Evolutionary conservation across 495 filamentous ascomycete genomes (phyloP), one percentile per base, ranked within the genome.

Genomic region (Tirmania nivea): DNA sequence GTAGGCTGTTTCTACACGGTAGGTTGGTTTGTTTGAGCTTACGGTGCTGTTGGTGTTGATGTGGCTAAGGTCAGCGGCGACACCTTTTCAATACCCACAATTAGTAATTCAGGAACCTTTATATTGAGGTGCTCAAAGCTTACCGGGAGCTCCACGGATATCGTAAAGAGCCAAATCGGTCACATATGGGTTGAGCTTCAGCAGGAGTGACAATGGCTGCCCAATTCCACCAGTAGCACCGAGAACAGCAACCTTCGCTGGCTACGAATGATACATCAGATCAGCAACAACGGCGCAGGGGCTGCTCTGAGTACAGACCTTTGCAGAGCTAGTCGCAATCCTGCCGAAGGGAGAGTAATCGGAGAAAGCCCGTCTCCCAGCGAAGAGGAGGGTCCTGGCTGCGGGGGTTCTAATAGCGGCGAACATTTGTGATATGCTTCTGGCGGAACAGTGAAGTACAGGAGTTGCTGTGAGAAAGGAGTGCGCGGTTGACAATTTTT

Each of bases 171-270:
- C 83, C 61, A 97, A 84, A 71, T 94, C 78, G 62, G 78, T 77
- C 59, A 97, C 82, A 65, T 84, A 72, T 57, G 87, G 88, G 80
- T 96, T 96, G 69, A 95, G 79, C 82, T 97, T 97, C 68, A 97
- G 75, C 62, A 97, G 81, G 52, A 97, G 81, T 51, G 90, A 97
- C 58, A 97, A 71, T 64, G 90, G 90, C 76, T 97, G 90, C 66
- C 90, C 90, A 71, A 97, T 97, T 68, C 90, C 90, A 71, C 90
- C 90, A 67, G 81, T 81, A 59, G 89, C 90, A 72, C 90, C 90
- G 63, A 96, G 81, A 54, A 97, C 87, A 63, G 86, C 79, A 60
- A 97, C 90, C 77, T 95, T 95, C 68, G 87, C 88, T 67, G 85
- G 78, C 90, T 97, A 69, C 49, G 59, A 20, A 21, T 49, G 10